Base-by-base conservation (phyloP, 2,329 filamentous ascomycete genomes). In the Penicillium vulpinum region DNA sequence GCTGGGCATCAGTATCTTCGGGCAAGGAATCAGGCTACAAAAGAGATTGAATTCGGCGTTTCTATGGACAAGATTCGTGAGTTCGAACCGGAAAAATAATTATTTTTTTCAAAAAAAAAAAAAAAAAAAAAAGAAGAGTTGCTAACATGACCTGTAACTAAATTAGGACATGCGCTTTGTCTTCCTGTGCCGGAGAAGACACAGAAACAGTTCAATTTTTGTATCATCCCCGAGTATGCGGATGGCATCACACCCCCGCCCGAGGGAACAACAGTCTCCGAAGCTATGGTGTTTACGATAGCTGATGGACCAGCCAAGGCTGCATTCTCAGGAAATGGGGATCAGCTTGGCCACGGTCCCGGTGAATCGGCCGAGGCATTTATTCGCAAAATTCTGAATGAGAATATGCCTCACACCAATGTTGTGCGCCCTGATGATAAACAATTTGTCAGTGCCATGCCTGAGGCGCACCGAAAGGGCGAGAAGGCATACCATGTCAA, bases 401-500 rank as follows among this genome's bases (percentile, higher is more conserved):
- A 80, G 26, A 74, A 80, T 49, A 72, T 86, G 51, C 63, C 70
- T 13, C 70, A 72, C 18, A 72, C 70, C 21, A 78, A 78, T 41
- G 82, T 83, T 16, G 72, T 84, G 22, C 77, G 81, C 35, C 84
- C 85, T 0, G 74, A 80, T 52, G 79, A 82, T 38, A 76, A 79
- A 21, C 81, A 87, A 56, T 88, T 88, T 63, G 80, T 80, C 50
- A 86, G 84, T 67, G 82, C 83, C 2, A 81, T 82, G 47, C 79
- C 81, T 2, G 84, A 88, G 67, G 77, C 81, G 48, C 84, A 87
- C 68, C 79, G 84, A 2, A 87, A 87, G 67, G 80, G 80, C 40
- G 85, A 87, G 68, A 84, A 83, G 63, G 84, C 83, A 46, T 87
- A 81, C 64, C 85, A 87, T 65, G 83, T 87, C 45, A 87, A 87